Evolutionary conservation across 768 basidiomycete genomes (phyloP), one percentile per base, ranked within the genome.

Genomic region (Leucogyrophana mollusca): DNA sequence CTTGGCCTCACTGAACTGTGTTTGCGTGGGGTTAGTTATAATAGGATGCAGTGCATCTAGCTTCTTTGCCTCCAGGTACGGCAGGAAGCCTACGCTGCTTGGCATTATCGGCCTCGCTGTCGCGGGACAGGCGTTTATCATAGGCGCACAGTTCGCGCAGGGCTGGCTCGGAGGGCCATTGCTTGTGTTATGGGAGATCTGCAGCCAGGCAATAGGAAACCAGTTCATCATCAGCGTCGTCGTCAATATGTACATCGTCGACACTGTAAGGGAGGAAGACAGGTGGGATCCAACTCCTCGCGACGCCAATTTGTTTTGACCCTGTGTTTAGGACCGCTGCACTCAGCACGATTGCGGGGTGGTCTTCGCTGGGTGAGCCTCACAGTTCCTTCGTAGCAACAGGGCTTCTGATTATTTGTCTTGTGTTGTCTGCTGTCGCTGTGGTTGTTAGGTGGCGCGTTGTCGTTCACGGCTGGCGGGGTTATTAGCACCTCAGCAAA

Each of bases 391-490:
- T 23, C 4, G 9, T 24, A 42, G 11, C 23, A 18, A 3, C 13
- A 22, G n/a, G n/a, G 18, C 37, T n/a, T 1, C 16, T 18, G 34
- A 7, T 17, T 16, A 16, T 16, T 4, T 23, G 8, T 14, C 13
- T 1, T 13, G 24, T 40, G 2, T 9, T 17, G 32, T 22, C 34
- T 16, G 27, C 45, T 48, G 23, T n/a, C n/a, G n/a, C n/a, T n/a
- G n/a, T n/a, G 18, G 17, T 45, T 16, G 23, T 13, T 24, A 67
- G 64, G 65, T 23, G 49, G 47, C 14, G 53, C 49, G 10, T 25
- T 65, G 24, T 59, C 67, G 4, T 67, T 57, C 43, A 47, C 49
- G 44, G 23, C 61, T 0, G 67, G 67, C 34, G 66, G 67, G n/a
- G 45, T 51, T 3, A 25, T 68, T 16, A 67, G 67, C 11, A 62